These are phyloP conservation scores for Lactarius hengduanensis DNA, from an alignment of 768 basidiomycete genomes.

Conservation along the genomic window DNA sequence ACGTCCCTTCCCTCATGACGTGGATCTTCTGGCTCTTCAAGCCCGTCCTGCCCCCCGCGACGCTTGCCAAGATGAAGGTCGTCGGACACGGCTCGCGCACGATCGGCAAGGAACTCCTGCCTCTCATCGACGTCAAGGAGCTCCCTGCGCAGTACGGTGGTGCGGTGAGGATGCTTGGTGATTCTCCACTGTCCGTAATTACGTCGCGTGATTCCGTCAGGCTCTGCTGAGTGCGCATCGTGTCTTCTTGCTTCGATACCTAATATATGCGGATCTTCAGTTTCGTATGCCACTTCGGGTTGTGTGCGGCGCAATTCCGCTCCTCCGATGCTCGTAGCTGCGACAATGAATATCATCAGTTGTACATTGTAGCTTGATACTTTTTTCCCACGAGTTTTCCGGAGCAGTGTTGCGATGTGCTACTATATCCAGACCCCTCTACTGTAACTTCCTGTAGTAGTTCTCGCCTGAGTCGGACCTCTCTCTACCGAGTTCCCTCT, in stretches of 20 bases:
- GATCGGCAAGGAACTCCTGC: constrained; percentile 59
- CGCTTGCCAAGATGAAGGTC: constrained; percentile 79
- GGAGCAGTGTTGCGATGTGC: too few species aligned
- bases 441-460: too few species aligned
- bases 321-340: too few species aligned
- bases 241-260: background rate
- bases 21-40: constrained; percentile 89
- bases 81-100: constrained; percentile 62
- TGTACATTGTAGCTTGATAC: too few species aligned
- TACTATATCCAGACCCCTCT: too few species aligned
- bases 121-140: constrained; percentile 52
- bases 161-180: constrained; percentile 49
- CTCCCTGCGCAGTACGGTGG: constrained; percentile 76
- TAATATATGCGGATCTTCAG: background rate
- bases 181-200: background rate
- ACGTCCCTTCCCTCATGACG: constrained; percentile 70
- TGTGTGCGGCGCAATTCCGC: too few species aligned
- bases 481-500: too few species aligned
- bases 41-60: constrained; percentile 64
- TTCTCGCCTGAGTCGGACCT: too few species aligned
- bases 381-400: too few species aligned
- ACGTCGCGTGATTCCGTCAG: too few species aligned
- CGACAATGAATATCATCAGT: too few species aligned
- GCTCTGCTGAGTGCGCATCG: background rate
- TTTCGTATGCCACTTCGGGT: background rate